Base-by-base conservation (phyloP, 106 monocot species). In the Allium fistulosum region DNA sequence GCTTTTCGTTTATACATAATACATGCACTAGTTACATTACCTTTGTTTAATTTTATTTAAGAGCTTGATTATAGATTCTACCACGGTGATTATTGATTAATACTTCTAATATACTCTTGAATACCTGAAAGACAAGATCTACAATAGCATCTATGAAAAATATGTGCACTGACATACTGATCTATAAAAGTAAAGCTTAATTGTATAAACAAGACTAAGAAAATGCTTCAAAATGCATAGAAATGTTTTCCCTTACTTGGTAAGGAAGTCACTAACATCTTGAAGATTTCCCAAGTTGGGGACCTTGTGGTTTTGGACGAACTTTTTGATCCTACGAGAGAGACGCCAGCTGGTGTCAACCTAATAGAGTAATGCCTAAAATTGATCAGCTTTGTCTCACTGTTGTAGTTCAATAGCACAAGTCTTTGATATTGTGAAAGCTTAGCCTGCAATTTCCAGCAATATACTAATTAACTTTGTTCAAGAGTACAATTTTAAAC, bases 221-320 rank as follows among this genome's bases (percentile, higher is more conserved):
- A 37, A 37, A 37, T 37, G 5, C 2, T 37, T 37, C 5, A 37
- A 5, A 37, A 37, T 22, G 22, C 22, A 22, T 37, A 37, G 37
- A 4, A 4, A 53, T 10, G 18, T 27, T 10, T 46, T 11, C 2
- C 71, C 86, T 83, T 99, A 99, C 97, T 85, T 90, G 48, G 92
- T 93, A 68, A 99, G 70, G 65, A 90, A 99, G 49, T 99, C 92
- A 46, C 97, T 99, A 16, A 99, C 97, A 66, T 99, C 92, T 66
- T 81, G 73, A 50, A 99, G 84, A 76, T 70, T 87, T 67, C 85
- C 83, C 74, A 99, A 69, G 70, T 99, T 80, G 14, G 97, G 97
- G 7, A 87, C 97, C 61, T 87, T 72, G 72, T 92, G 92, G 58
- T 55, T 85, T 57, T 85, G 92, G 37, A 99, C 92, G 62, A 99